Percentiles rank a stretch among this genome's conserved stretches.
phyloP scores from a whole-genome alignment of 768 basidiomycete genomes.

The Coprinopsis sp. region DNA sequence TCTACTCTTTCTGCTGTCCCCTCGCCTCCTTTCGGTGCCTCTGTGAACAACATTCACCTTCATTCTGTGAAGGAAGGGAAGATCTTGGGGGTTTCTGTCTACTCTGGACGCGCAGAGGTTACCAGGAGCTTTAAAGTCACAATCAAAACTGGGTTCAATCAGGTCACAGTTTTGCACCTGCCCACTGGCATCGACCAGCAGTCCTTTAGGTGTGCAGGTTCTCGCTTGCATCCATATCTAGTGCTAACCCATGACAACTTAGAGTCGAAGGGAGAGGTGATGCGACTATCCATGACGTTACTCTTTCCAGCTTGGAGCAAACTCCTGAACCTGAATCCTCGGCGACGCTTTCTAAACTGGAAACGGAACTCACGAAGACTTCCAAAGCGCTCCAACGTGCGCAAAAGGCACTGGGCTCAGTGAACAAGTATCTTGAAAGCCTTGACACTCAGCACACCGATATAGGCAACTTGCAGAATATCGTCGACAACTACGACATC shows the following conservation, averaged over 20 bases:
- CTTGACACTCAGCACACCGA: constrained; percentile 30
- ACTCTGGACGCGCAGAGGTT: constrained; percentile 38
- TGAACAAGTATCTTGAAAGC: constrained; percentile 33
- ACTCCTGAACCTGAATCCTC: constrained; percentile 21
- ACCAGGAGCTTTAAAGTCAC: constrained; percentile 35
- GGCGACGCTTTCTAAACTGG: constrained; percentile 21
- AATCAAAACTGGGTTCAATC: constrained; percentile 36
- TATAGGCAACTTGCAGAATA: constrained; percentile 21
- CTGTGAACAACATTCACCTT: constrained; percentile 27
- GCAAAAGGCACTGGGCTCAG: constrained; percentile 20
- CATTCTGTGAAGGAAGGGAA: constrained; percentile 28
- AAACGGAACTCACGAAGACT: constrained; percentile 18
- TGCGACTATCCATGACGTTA: constrained; percentile 44
- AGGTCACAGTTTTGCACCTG: constrained; percentile 34
- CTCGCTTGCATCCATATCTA: neutral
- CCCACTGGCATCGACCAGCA: constrained; percentile 34
- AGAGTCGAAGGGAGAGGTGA: constrained; percentile 43
- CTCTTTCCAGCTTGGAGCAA: constrained; percentile 21
- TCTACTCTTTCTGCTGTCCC: neutral
- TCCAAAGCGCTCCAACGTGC: constrained; percentile 29
- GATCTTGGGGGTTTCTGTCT: constrained; percentile 36
- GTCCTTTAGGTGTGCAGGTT: constrained; percentile 33
- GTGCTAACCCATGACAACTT: neutral
- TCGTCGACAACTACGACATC: constrained; percentile 30
- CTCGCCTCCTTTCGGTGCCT: constrained; percentile 14